These are phyloP conservation scores for Ehretia macrophylla DNA, from an alignment of 257 asterid genomes.

Conservation along the genomic window DNA sequence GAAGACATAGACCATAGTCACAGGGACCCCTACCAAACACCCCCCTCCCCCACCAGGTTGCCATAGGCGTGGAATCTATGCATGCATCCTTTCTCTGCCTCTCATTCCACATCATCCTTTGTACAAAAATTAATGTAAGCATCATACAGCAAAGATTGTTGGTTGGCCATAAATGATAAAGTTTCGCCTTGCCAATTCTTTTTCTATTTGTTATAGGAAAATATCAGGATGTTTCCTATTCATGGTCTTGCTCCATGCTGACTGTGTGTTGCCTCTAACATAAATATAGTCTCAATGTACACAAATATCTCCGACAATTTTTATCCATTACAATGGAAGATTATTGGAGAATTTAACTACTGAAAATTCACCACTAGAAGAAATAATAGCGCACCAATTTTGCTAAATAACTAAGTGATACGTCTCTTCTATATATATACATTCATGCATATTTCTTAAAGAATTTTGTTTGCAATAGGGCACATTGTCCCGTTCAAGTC, in stretches of 20 bases:
- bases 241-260: too few species aligned
- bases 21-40: neutral
- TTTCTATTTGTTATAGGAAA: neutral
- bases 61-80: conserved; percentile 1
- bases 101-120: conserved; percentile 25
- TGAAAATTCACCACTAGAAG: neutral
- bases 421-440: too few species aligned
- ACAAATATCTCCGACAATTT: neutral
- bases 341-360: too few species aligned
- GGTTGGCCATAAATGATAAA: conserved; percentile 36
- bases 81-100: neutral
- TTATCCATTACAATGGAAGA: neutral
- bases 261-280: too few species aligned
- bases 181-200: neutral
- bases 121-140: conserved; percentile 25
- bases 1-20: conserved; percentile 2
- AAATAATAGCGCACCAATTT: too few species aligned
- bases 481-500: too few species aligned
- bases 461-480: too few species aligned
- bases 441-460: too few species aligned
- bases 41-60: neutral
- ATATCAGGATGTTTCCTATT: neutral
- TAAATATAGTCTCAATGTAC: neutral
- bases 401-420: too few species aligned
- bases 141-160: conserved; percentile 26